A percentile compares a stretch with the other conserved stretches of the same genome.
Conservation (phyloP, 495 filamentous ascomycete genomes). For the Penicillium macrosclerotiorum region DNA sequence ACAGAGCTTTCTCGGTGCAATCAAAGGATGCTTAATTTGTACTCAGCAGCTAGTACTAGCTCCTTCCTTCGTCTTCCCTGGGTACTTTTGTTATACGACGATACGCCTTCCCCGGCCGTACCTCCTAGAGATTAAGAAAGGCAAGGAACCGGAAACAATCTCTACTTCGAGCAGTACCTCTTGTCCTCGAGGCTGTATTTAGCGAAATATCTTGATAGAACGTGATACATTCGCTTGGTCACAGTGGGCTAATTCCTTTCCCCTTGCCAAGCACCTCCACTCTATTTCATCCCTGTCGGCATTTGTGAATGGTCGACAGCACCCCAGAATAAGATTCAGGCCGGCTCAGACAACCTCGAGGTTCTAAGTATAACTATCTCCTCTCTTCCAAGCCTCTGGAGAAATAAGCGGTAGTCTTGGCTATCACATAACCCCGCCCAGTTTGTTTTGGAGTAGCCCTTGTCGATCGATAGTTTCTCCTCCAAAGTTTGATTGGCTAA, state of each 20-base stretch:
- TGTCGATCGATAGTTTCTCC: not conserved
- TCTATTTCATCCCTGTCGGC: not conserved
- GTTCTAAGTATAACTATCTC: not conserved
- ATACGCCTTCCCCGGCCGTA: no score
- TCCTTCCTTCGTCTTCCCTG: no score
- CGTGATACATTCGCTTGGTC: not conserved
- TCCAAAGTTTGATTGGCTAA: not conserved
- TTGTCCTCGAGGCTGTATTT: no score
- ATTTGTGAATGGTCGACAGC: no score
- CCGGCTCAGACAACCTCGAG: not conserved
- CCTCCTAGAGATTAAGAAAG: no score
- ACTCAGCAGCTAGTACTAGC: no score
- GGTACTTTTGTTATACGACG: no score
- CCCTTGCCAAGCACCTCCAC: constrained; percentile 10
- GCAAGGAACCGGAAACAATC: no score
- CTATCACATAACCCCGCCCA: not conserved
- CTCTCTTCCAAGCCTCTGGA: not conserved
- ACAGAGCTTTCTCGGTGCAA: no score
- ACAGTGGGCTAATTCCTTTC: not conserved
- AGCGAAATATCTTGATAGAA: no score
- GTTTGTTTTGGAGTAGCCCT: not conserved
- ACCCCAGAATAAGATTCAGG: not conserved
- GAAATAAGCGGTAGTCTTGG: not conserved
- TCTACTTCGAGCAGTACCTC: not conserved
- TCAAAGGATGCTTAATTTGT: no score